phyloP scores from a whole-genome alignment of 2,329 filamentous ascomycete species.

The Dryadomyces quercivorus region DNA sequence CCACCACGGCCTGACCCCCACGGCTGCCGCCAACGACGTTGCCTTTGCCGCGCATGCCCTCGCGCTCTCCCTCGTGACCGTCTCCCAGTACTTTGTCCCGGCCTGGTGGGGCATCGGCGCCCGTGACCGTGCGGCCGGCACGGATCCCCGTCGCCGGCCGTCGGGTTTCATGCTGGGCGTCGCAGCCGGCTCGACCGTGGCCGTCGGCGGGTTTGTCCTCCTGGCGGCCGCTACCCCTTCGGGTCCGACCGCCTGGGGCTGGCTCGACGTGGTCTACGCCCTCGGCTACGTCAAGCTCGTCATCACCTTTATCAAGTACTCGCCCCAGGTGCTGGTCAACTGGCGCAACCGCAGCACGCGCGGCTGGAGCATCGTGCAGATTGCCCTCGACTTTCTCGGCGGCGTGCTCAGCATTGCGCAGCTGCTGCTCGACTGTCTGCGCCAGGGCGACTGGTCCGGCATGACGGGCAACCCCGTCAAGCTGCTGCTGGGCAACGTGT shows the following conservation, averaged over 20 bases:
- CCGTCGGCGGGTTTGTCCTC: constrained; percentile 38
- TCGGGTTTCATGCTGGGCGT: constrained; percentile 55
- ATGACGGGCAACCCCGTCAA: constrained; percentile 88
- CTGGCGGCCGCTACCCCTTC: constrained; percentile 21
- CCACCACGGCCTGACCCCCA: constrained; percentile 63
- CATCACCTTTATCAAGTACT: constrained; percentile 84
- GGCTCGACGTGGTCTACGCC: constrained; percentile 52
- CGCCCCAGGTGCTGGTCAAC: constrained; percentile 75
- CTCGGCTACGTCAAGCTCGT: constrained; percentile 82
- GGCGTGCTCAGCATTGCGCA: constrained; percentile 74
- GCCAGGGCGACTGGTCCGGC: constrained; percentile 80
- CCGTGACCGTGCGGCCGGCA: constrained; percentile 17
- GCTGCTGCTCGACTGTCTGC: constrained; percentile 70
- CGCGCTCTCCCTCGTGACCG: constrained; percentile 57
- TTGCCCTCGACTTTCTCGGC: constrained; percentile 72
- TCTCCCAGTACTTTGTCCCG: constrained; percentile 64
- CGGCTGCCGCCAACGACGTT: constrained; percentile 82
- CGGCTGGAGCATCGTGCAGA: constrained; percentile 79
- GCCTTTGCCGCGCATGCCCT: constrained; percentile 76
- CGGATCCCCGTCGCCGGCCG: constrained; percentile 33
- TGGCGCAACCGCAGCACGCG: constrained; percentile 72
- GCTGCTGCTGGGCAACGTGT: constrained; percentile 73
- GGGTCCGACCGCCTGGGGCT: constrained; percentile 36
- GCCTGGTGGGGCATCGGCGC: constrained; percentile 60
- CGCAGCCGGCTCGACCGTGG: constrained; percentile 53